Conservation (phyloP, 495 filamentous ascomycete species). For the Aspergillus asperescens region DNA sequence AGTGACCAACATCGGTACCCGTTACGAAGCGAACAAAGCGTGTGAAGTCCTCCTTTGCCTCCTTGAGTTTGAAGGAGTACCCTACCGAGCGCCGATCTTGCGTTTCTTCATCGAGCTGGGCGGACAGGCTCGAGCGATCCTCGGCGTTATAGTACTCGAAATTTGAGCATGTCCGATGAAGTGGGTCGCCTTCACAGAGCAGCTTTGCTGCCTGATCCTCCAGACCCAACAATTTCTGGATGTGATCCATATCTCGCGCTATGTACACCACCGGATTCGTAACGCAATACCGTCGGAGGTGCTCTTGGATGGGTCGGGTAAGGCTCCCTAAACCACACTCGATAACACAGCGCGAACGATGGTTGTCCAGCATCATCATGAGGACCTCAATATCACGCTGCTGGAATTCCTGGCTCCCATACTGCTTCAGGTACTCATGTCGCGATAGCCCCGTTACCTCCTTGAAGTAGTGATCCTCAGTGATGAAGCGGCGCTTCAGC, state of each 20-base stretch:
- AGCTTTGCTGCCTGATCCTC: constrained; percentile 50
- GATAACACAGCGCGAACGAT: constrained; percentile 63
- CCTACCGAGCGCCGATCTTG: constrained; percentile 44
- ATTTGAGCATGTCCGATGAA: constrained; percentile 64
- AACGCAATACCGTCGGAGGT: constrained; percentile 51
- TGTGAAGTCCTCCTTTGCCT: constrained; percentile 69
- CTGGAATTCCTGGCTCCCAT: constrained; percentile 63
- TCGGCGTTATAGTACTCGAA: constrained; percentile 76
- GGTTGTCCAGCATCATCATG: constrained; percentile 58
- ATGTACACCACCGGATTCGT: constrained; percentile 73
- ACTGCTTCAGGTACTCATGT: constrained; percentile 55
- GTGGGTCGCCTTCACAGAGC: constrained; percentile 48
- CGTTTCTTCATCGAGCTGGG: constrained; percentile 26
- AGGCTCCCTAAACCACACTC: constrained; percentile 61
- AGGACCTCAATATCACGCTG: constrained; percentile 61
- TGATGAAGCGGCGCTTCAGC: constrained; percentile 67
- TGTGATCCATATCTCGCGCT: constrained; percentile 60
- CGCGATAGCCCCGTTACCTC: constrained; percentile 61
- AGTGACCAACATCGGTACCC: constrained; percentile 47
- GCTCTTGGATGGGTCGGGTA: constrained; percentile 51
- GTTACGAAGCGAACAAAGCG: constrained; percentile 63
- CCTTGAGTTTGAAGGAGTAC: constrained; percentile 64
- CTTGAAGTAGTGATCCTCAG: constrained; percentile 70
- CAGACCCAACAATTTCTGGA: constrained; percentile 58
- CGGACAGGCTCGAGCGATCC: constrained; percentile 29